Base-by-base conservation (phyloP, 495 filamentous ascomycete species). In the Platismatia glauca region DNA sequence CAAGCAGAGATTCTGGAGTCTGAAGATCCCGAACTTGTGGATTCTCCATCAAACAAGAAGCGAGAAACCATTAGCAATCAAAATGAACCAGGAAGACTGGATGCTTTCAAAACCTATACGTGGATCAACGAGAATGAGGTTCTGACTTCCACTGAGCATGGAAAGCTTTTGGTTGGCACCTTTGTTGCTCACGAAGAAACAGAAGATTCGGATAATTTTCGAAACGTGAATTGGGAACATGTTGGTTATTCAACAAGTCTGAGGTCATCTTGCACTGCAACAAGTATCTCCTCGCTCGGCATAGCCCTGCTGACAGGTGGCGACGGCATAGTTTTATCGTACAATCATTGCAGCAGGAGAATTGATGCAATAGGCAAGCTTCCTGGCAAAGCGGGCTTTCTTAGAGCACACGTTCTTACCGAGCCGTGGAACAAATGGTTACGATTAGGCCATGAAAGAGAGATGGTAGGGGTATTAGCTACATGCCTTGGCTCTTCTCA, bases 101-200 rank as follows among this genome's bases (percentile, higher is more conserved):
- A 86, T 60, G 67, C 69, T 9, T 81, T 87, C 61, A 86, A 83
- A 64, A 72, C 79, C 38, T 93, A 89, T 67, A 77, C 76, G 13
- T 91, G 91, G 64, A 69, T 91, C 29, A 79, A 80, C 4, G 70
- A 80, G 1, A 72, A 79, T 48, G 72, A 72, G 20, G 70, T 94
- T 24, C 70, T 92, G 55, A 77, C 76, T 4, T 84, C 80, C 6
- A 85, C 86, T 3, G 77, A 75, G 16, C 77, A 74, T n/a, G 88
- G 87, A 4, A 76, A 80, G 31, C 63, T 93, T 4, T 77, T 88
- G 34, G 68, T 85, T 15, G 86, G 68, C 46, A 65, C 31, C 50
- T 15, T 52, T 74, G 13, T 29, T 57, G 24, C 27, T 20, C 0
- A 31, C 1, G n/a, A 38, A 33, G 43, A 55, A 6, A 52, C 56